Conservation (phyloP, 2,329 filamentous ascomycete species). For the Nigrospora osmanthi region DNA sequence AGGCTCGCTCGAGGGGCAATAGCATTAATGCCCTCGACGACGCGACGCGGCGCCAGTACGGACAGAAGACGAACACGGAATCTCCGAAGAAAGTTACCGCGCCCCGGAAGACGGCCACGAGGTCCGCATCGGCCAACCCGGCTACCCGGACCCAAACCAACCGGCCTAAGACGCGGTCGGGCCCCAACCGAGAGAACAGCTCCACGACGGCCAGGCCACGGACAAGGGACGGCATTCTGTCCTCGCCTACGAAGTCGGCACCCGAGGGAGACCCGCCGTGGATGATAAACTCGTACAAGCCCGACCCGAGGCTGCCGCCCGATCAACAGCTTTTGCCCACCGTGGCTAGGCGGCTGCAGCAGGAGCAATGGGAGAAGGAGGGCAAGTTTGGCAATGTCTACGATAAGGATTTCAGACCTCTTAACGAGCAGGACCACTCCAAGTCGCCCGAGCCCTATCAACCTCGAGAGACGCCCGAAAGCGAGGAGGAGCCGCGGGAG, state of each 20-base stretch:
- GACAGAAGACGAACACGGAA: constrained; percentile 6
- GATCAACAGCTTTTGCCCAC: constrained; percentile 95
- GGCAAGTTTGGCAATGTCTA: constrained; percentile 80
- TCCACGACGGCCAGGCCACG: constrained; percentile 47
- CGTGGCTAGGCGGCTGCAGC: constrained; percentile 81
- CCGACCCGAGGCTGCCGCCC: constrained; percentile 85
- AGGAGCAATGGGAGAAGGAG: constrained; percentile 92
- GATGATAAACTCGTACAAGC: constrained; percentile 91
- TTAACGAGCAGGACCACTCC: constrained; percentile 58
- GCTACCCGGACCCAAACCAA: constrained; percentile 32
- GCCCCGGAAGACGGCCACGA: constrained; percentile 36
- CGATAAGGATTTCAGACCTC: constrained; percentile 77
- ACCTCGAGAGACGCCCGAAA: constrained; percentile 8
- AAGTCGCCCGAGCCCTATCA: constrained; percentile 34
- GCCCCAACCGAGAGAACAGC: constrained; percentile 37
- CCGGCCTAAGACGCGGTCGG: constrained; percentile 58
- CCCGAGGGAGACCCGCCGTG: constrained; percentile 95
- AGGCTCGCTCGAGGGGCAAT: constrained; percentile 61
- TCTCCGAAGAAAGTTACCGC: constrained; percentile 45
- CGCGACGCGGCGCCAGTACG: constrained; percentile 6
- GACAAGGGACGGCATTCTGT: constrained; percentile 53
- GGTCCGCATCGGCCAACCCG: constrained; percentile 9
- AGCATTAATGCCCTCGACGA: constrained; percentile 55
- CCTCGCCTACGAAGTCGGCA: constrained; percentile 46
- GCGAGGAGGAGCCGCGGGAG: constrained; percentile 16